Evolutionary conservation across 2,329 filamentous ascomycete genomes (phyloP).

Genomic region (Xylariaceae sp.): DNA sequence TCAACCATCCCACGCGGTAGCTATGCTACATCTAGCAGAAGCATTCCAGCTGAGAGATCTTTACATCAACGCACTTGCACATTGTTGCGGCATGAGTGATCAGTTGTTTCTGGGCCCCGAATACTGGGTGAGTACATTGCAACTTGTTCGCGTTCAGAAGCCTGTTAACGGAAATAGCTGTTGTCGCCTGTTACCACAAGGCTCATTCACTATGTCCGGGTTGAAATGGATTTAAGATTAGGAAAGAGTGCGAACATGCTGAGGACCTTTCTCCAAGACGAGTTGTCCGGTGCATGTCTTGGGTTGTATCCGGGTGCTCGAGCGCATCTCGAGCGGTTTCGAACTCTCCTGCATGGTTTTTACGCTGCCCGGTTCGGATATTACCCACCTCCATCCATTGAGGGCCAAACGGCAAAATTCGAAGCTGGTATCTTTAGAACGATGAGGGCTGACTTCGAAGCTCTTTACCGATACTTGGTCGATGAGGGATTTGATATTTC

Average conservation of each 20-base stretch:
- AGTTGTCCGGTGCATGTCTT: conserved; percentile 67
- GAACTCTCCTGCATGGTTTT: conserved; percentile 67
- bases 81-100: conserved; percentile 78
- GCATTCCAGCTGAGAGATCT: conserved; percentile 63
- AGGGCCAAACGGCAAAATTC: conserved; percentile 50
- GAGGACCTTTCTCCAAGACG: conserved; percentile 69
- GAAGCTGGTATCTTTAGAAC: conserved; percentile 59
- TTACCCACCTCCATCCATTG: conserved; percentile 64
- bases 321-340: conserved; percentile 72
- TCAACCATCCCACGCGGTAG: conserved; percentile 69
- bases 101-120: conserved; percentile 59
- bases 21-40: conserved; percentile 69
- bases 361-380: conserved; percentile 71
- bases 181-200: conserved; percentile 59
- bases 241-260: conserved; percentile 61
- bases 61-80: conserved; percentile 74
- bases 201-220: conserved; percentile 63
- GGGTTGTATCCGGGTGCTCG: conserved; percentile 63
- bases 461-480: conserved; percentile 71
- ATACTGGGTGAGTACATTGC: conserved; percentile 55
- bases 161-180: conserved; percentile 43
- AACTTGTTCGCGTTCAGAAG: background rate
- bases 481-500: conserved; percentile 59
- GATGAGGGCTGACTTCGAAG: conserved; percentile 72
- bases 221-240: conserved; percentile 68